A percentile compares a stretch with the other conserved stretches of the same genome.
Conservation (phyloP, 1,284 basidiomycete species). For the Athelia sp. region DNA sequence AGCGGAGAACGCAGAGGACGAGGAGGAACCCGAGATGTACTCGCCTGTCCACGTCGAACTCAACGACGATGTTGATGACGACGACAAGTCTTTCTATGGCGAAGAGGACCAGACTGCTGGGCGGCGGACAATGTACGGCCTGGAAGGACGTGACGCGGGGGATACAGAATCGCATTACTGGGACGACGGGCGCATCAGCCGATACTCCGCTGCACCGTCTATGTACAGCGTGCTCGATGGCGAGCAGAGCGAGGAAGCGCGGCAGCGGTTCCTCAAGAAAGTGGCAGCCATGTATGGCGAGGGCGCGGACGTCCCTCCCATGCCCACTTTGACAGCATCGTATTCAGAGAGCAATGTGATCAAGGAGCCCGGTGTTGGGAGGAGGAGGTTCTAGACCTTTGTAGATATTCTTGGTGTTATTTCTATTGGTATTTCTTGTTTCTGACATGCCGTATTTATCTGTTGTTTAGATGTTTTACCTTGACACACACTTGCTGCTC, state of each 20-base stretch:
- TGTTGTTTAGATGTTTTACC: no score
- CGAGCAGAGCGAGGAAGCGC: constrained; percentile 43
- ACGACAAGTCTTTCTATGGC: constrained; percentile 23
- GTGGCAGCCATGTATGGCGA: constrained; percentile 48
- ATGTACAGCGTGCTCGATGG: constrained; percentile 50
- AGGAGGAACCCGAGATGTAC: no score
- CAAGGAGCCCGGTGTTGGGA: neutral
- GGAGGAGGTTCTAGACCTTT: neutral
- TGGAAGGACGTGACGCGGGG: constrained; percentile 5
- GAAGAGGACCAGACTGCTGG: constrained; percentile 27
- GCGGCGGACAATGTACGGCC: constrained; percentile 25
- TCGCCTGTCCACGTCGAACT: neutral
- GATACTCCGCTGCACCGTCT: constrained; percentile 35
- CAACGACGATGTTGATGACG: constrained; percentile 16
- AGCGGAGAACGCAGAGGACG: neutral
- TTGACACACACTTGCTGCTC: no score
- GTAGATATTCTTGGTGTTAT: no score
- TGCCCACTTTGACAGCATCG: constrained; percentile 34
- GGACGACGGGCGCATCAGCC: constrained; percentile 21
- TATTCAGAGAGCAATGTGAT: neutral
- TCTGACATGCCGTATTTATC: no score
- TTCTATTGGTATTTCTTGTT: no score
- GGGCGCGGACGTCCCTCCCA: constrained; percentile 37
- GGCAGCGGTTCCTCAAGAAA: constrained; percentile 42
- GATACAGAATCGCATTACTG: constrained; percentile 18